Percentiles rank a stretch among this genome's conserved stretches.
phyloP scores from a whole-genome alignment of 2,329 filamentous ascomycete genomes.

The Xylariomycetidae sp. region DNA sequence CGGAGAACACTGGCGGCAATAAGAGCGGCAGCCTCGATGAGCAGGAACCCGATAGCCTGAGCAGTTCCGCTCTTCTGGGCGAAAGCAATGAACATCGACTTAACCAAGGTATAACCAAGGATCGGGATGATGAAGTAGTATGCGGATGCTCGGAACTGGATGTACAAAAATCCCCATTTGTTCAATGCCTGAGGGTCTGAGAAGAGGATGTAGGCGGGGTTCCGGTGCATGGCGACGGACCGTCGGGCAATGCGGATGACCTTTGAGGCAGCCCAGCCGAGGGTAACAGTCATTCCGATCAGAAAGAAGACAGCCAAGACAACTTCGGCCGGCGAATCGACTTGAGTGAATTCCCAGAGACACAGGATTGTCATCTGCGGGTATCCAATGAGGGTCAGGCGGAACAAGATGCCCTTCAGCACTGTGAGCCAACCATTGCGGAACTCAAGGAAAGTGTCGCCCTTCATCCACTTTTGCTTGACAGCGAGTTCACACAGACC shows the following conservation, averaged over 20 bases:
- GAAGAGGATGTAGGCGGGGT: slow-evolving; percentile 94
- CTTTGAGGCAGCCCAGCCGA: slow-evolving; percentile 84
- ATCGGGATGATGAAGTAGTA: slow-evolving; percentile 91
- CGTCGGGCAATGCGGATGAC: slow-evolving; percentile 84
- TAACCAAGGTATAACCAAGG: slow-evolving; percentile 75
- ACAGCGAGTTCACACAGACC: slow-evolving; percentile 70
- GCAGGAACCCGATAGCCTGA: slow-evolving; percentile 76
- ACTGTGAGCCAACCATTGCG: slow-evolving; percentile 88
- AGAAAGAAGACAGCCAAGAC: slow-evolving; percentile 88
- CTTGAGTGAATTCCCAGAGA: slow-evolving; percentile 86
- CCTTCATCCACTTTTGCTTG: slow-evolving; percentile 72
- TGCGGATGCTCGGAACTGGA: slow-evolving; percentile 90
- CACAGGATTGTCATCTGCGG: slow-evolving; percentile 87
- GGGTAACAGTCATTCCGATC: slow-evolving; percentile 69
- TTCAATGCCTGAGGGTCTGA: slow-evolving; percentile 91
- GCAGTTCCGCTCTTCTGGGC: slow-evolving; percentile 65
- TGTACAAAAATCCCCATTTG: slow-evolving; percentile 95
- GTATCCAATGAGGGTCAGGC: slow-evolving; percentile 83
- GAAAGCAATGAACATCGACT: slow-evolving; percentile 84
- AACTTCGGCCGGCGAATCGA: slow-evolving; percentile 80
- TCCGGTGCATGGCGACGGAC: slow-evolving; percentile 88
- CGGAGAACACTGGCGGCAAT: slow-evolving; percentile 75
- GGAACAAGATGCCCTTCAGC: slow-evolving; percentile 89
- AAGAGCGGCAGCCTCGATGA: slow-evolving; percentile 76
- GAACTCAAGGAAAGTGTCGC: slow-evolving; percentile 87